A percentile compares a stretch with the other conserved stretches of the same genome.
These are phyloP conservation scores for Curvularia spicifera DNA, from an alignment of 2,329 filamentous ascomycete genomes.

Conservation along the genomic window DNA sequence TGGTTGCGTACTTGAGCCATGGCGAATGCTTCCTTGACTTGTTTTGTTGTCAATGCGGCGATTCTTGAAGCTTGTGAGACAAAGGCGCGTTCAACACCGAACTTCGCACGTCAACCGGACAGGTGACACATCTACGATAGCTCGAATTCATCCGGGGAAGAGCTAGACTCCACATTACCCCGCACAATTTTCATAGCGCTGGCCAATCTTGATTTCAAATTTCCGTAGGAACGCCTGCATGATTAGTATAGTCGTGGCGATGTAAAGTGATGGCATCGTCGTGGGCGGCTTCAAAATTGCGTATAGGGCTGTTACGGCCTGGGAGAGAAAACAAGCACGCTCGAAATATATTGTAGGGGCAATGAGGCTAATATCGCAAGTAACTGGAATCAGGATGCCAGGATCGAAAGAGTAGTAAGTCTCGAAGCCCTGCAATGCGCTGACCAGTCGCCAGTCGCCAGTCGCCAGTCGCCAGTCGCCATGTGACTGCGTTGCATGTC, in stretches of 20 bases:
- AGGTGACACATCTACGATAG: neutral
- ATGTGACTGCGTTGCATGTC: constrained; percentile 24
- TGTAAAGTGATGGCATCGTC: neutral
- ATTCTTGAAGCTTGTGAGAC: neutral
- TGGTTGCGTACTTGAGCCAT: too few relatives aligned
- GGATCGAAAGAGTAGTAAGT: neutral
- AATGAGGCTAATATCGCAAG: too few relatives aligned
- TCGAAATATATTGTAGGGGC: neutral
- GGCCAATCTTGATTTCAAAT: neutral
- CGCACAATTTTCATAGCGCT: neutral
- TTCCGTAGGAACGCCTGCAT: neutral
- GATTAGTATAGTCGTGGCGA: neutral
- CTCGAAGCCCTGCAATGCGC: neutral
- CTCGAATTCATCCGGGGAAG: constrained; percentile 10
- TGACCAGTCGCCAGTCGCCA: constrained; percentile 13
- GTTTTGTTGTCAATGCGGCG: neutral
- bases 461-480: constrained; percentile 24
- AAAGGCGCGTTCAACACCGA: neutral
- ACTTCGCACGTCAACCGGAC: constrained; percentile 2
- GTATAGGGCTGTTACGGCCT: too few relatives aligned
- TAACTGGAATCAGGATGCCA: neutral
- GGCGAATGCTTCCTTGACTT: neutral
- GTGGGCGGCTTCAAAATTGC: neutral
- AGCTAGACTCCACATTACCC: constrained; percentile 14
- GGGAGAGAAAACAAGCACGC: neutral